These are phyloP conservation scores for Lentinula edodes DNA, from an alignment of 768 basidiomycete species.

Conservation along the genomic window DNA sequence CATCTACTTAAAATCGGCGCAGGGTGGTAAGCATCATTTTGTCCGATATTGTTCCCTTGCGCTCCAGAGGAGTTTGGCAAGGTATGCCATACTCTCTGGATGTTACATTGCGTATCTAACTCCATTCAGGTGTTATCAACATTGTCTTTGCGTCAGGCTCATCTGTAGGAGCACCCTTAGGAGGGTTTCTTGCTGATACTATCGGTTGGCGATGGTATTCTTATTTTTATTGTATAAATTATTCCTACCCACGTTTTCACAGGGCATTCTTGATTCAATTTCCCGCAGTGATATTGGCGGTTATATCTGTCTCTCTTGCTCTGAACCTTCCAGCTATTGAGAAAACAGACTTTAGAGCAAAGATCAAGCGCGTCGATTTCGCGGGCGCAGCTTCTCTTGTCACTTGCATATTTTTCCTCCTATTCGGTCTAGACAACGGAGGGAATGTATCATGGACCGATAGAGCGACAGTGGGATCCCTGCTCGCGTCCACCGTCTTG, in stretches of 20 bases:
- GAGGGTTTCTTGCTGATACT: conserved; percentile 56
- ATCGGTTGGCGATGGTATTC: conserved; percentile 64
- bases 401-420: conserved; percentile 47
- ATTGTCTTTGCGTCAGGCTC: conserved; percentile 56
- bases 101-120: not conserved
- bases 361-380: conserved; percentile 60
- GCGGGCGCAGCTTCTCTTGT: conserved; percentile 52
- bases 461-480: conserved; percentile 27
- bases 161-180: conserved; percentile 55
- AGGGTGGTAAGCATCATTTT: conserved; percentile 62
- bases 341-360: conserved; percentile 36
- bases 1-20: not conserved
- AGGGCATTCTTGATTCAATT: conserved; percentile 61
- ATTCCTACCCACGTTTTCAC: not conserved
- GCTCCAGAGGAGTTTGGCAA: conserved; percentile 67
- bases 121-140: conserved; percentile 43
- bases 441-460: conserved; percentile 46
- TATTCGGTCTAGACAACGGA: conserved; percentile 52
- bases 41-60: conserved; percentile 59
- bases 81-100: conserved; percentile 25
- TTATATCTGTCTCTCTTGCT: conserved; percentile 44
- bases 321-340: conserved; percentile 47
- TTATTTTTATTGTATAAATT: not conserved
- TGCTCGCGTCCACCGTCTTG: conserved; percentile 27
- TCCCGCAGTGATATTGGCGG: conserved; percentile 49